Evolutionary conservation across 1,284 basidiomycete species (phyloP).

Genomic region (Heliocybe sulcata): DNA sequence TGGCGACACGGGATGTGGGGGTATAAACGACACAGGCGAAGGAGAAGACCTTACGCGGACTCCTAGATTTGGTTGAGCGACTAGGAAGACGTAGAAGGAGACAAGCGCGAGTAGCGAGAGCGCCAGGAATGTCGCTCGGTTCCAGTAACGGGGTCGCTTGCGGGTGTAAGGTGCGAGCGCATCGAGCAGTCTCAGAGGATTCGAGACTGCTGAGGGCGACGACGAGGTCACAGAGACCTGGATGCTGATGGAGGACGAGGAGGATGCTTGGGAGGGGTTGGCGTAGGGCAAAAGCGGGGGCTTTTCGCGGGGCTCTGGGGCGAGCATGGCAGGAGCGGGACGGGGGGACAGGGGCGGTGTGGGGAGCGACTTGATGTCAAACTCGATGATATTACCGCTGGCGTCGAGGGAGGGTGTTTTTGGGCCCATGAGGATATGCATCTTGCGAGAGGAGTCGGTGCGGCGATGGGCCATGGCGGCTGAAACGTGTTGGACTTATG

Average conservation of each 20-base stretch:
- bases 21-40: slow-evolving; percentile 30
- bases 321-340: slow-evolving; percentile 18
- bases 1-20: slow-evolving; percentile 17
- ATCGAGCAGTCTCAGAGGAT: slow-evolving; percentile 9
- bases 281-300: neutral
- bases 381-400: neutral
- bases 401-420: neutral
- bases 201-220: neutral
- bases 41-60: slow-evolving; percentile 18
- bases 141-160: slow-evolving; percentile 18
- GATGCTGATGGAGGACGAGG: neutral
- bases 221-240: neutral
- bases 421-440: slow-evolving; percentile 11
- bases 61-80: slow-evolving; percentile 28
- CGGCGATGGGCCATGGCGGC: slow-evolving; percentile 26
- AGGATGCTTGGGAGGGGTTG: neutral
- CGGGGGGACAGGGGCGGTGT: slow-evolving; percentile 22
- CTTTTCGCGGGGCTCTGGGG: neutral
- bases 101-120: slow-evolving; percentile 41
- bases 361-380: slow-evolving; percentile 16
- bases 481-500: neutral
- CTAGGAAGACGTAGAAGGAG: slow-evolving; percentile 45
- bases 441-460: slow-evolving; percentile 21
- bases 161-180: slow-evolving; percentile 15
- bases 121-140: slow-evolving; percentile 44